Conservation (phyloP, 805 yeast species). For the Wickerhamomyces subpelliculosus region DNA sequence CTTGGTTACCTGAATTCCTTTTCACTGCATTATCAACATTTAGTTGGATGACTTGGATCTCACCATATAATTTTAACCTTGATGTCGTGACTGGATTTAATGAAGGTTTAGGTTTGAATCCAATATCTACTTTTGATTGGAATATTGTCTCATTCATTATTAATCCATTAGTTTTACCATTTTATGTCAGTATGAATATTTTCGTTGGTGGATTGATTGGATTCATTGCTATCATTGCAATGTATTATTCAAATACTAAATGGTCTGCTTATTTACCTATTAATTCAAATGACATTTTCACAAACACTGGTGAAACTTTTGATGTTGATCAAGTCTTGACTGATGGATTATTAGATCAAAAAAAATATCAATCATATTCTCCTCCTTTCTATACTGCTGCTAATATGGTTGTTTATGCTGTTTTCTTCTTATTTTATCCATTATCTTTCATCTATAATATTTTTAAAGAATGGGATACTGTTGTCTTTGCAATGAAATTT, state of each 20-base stretch:
- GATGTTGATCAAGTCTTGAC: slow-evolving; percentile 40
- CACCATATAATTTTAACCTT: slow-evolving; percentile 41
- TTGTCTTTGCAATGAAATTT: slow-evolving; percentile 30
- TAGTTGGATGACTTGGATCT: slow-evolving; percentile 56
- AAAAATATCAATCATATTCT: slow-evolving; percentile 45
- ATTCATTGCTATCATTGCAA: slow-evolving; percentile 27
- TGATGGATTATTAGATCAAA: slow-evolving; percentile 37
- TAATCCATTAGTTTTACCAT: slow-evolving; percentile 38
- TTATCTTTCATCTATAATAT: slow-evolving; percentile 42
- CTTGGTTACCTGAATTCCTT: slow-evolving; percentile 40
- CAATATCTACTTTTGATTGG: slow-evolving; percentile 48
- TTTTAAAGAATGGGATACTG: slow-evolving; percentile 36
- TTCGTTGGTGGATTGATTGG: slow-evolving; percentile 28
- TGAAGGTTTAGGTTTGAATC: slow-evolving; percentile 46
- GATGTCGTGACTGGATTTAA: slow-evolving; percentile 42
- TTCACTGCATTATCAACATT: slow-evolving; percentile 36
- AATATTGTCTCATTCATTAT: slow-evolving; percentile 35
- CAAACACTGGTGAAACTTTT: slow-evolving; percentile 43
- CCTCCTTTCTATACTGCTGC: slow-evolving; percentile 66
- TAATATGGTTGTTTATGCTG: slow-evolving; percentile 50
- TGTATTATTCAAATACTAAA: slow-evolving; percentile 34
- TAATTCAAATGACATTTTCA: slow-evolving; percentile 44
- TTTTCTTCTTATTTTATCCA: slow-evolving; percentile 39
- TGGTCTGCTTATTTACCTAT: slow-evolving; percentile 33
- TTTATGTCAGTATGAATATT: slow-evolving; percentile 27